Evolutionary conservation across 2,329 filamentous ascomycete genomes (phyloP), one percentile per base, ranked within the genome.

Genomic region (Akanthomyces lecanii): DNA sequence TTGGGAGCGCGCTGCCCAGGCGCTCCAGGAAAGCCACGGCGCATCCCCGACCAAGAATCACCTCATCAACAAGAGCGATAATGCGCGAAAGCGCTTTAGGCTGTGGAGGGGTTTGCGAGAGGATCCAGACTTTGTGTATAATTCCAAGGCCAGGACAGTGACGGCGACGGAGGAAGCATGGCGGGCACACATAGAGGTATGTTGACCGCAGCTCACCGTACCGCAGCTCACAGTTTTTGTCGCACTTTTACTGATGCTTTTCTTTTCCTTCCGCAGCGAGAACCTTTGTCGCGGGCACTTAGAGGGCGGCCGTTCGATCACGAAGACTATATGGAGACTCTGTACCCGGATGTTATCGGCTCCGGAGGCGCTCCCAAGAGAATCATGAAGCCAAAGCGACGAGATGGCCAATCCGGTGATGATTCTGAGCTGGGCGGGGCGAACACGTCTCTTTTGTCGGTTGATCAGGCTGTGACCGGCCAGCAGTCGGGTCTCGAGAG

Each of bases 51-150:
- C 83, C 65, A 86, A 86, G 74, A 81, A 79, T 67, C 84, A 86
- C 61, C 79, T 86, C 42, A 85, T 86, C 72, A 86, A 86, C 76
- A 86, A 86, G 74, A 84, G 82, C 66, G 84, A 86, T 73, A 86
- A 86, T 71, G 84, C 84, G 64, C 79, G 84, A 57, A 86, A 86
- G 72, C 82, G 84, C 68, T 86, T 86, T 65, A 81, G 84, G n/a
- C 75, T 86, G 59, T 86, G 84, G 84, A 75, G 84, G 21, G 82
- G 83, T 25, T 72, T 86, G 67, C 76, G 83, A 28, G 84, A 86
- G 69, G 79, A 86, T 63, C 79, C 81, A 2, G 81, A 83, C 14
- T 86, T 86, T 63, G 70, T 78, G 3, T 86, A 86, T 68, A 82
- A 84, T 65, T 74, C 78, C 5, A 71, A 73, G 28, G 78, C 79